Evolutionary conservation across 2,329 filamentous ascomycete genomes (phyloP), one percentile per base, ranked within the genome.

Genomic region (Cladosporium phlei): DNA sequence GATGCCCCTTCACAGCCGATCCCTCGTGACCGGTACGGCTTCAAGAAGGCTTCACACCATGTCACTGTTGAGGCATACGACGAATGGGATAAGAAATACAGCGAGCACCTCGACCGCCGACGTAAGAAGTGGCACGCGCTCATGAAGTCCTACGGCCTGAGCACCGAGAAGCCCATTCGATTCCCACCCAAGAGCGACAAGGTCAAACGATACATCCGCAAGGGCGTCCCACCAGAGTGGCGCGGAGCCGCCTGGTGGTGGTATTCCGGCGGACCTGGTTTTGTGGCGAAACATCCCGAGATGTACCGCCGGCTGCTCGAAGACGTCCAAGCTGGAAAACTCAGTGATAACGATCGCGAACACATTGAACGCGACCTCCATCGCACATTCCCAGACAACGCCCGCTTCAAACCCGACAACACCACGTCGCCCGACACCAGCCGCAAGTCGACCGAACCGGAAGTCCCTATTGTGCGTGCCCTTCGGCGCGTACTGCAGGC

Each of bases 201-300:
- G 67, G 81, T 93, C 33, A 95, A 94, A 68, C 79, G 89, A 14
- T 96, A 93, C 62, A 80, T 95, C 38, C 82, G 90, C 42, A 97
- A 96, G 66, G 91, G 91, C 12, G 91, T 96, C 39, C 91, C 91
- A 3, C 88, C 90, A 0, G 88, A 95, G 55, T 95, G 89, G 82
- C 81, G 91, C 59, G 91, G 91, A n/a, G 85, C 87, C 5, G 91
- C 91, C 35, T 97, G 91, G 91, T 97, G 95, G 66, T 96, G 86
- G 70, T 97, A 96, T 63, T 88, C 89, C 9, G 88, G 88, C 16
- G 91, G 91, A 1, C 88, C 88, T 19, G 81, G 83, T 35, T 85
- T 88, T 54, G 66, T 95, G 50, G 78, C 81, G 42, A 84, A 87
- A 59, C 79, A 94, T 57, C 77, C 81, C 4, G 87, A 87, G 1